phyloP scores from a whole-genome alignment of 345 rosid species.

The Raphanus raphanistrum region DNA sequence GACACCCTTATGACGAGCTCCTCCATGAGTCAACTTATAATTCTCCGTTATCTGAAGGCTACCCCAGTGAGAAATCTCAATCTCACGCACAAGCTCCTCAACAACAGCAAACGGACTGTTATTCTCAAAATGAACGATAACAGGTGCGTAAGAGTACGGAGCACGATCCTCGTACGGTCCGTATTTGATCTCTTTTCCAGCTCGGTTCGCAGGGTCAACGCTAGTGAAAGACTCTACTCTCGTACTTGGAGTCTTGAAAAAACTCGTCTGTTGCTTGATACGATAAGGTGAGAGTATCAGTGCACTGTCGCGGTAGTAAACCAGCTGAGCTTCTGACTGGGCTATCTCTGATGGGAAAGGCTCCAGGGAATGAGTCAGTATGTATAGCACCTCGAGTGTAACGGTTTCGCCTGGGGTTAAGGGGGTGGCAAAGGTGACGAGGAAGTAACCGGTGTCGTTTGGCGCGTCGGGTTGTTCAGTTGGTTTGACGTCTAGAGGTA shows the following conservation, averaged over 20 bases:
- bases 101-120: slow-evolving; percentile 96
- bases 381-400: slow-evolving; percentile 80
- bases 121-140: slow-evolving; percentile 84
- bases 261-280: slow-evolving; percentile 74
- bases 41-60: slow-evolving; percentile 86
- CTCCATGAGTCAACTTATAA: slow-evolving; percentile 82
- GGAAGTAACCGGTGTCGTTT: slow-evolving; percentile 63
- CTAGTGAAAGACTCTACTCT: slow-evolving; percentile 88
- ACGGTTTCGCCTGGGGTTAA: slow-evolving; percentile 60
- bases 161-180: slow-evolving; percentile 83
- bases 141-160: slow-evolving; percentile 74
- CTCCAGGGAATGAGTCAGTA: slow-evolving; percentile 77
- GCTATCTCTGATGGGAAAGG: slow-evolving; percentile 93
- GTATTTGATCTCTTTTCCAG: slow-evolving; percentile 77
- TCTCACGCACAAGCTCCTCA: slow-evolving; percentile 91
- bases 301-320: slow-evolving; percentile 80
- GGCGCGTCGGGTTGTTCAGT: slow-evolving; percentile 69
- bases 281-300: slow-evolving; percentile 72
- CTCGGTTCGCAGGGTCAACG: slow-evolving; percentile 75
- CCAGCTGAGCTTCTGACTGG: slow-evolving; percentile 93
- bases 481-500: slow-evolving; percentile 62
- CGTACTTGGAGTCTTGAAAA: slow-evolving; percentile 74
- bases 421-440: slow-evolving; percentile 55
- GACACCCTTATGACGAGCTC: slow-evolving; percentile 94
- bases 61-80: slow-evolving; percentile 99